Evolutionary conservation across 73 alveolate species (phyloP).

Genomic region (Paramecium primaurelia): DNA sequence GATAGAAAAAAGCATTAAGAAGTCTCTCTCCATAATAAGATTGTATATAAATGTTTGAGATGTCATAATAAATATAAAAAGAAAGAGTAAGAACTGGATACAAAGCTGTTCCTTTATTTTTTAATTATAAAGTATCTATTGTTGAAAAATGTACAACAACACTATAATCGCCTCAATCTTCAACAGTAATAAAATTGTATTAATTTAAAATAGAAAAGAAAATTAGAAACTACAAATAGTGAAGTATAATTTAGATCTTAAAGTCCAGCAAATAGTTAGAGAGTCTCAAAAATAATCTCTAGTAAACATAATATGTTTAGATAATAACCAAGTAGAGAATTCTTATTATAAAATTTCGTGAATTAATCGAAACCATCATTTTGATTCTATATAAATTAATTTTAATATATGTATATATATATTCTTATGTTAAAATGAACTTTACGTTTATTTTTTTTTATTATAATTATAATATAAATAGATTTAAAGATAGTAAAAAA

Average conservation of each 20-base stretch:
- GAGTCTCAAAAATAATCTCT: background rate
- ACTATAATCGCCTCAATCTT: background rate
- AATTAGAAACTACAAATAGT: background rate
- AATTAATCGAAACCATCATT: background rate
- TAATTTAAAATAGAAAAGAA: background rate
- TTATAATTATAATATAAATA: background rate
- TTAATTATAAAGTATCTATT: background rate
- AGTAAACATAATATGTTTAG: background rate
- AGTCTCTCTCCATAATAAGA: background rate
- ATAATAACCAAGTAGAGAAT: background rate
- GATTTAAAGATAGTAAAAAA: background rate
- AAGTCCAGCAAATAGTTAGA: background rate
- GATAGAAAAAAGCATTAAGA: conserved; percentile 12
- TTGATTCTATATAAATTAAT: background rate
- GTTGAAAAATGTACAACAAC: background rate
- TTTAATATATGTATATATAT: too few species aligned
- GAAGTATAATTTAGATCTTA: background rate
- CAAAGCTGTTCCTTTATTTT: background rate
- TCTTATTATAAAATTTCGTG: background rate
- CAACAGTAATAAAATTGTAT: background rate
- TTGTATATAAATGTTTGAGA: background rate
- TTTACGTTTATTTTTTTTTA: background rate
- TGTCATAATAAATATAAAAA: background rate
- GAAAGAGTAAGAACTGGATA: conserved; percentile 16
- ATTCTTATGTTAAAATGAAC: background rate